Conservation (phyloP, 345 rosid genomes). For the Physaria fendleri region DNA sequence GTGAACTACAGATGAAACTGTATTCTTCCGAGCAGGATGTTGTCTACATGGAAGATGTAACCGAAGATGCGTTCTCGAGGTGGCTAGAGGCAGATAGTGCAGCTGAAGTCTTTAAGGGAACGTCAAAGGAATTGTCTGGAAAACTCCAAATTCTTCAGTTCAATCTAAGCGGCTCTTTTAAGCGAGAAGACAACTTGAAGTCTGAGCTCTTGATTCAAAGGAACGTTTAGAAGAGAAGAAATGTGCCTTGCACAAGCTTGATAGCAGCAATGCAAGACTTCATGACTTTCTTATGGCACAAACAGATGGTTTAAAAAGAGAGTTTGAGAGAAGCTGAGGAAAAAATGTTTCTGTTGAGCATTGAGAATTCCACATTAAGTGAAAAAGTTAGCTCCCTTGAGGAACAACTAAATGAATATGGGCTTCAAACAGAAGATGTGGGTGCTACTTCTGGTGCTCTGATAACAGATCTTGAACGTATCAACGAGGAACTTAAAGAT, state of each 20-base stretch:
- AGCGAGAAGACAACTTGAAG: slow-evolving; percentile 48
- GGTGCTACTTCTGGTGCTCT: slow-evolving; percentile 30
- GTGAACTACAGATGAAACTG: slow-evolving; percentile 45
- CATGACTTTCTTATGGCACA: slow-evolving; percentile 42
- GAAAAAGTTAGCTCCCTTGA: slow-evolving; percentile 50
- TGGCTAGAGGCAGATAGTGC: slow-evolving; percentile 70
- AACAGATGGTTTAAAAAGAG: slow-evolving; percentile 47
- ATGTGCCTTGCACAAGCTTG: slow-evolving; percentile 42
- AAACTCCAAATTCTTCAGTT: slow-evolving; percentile 61
- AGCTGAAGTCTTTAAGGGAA: slow-evolving; percentile 59
- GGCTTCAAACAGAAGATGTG: slow-evolving; percentile 41
- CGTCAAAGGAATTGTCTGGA: slow-evolving; percentile 60
- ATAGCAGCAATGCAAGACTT: slow-evolving; percentile 40
- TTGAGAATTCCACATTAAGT: slow-evolving; percentile 46
- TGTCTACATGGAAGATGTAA: slow-evolving; percentile 60
- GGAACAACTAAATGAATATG: slow-evolving; percentile 40
- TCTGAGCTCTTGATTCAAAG: slow-evolving; percentile 39
- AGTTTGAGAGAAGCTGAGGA: slow-evolving; percentile 55
- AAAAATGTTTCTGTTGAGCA: slow-evolving; percentile 39
- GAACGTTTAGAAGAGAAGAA: slow-evolving; percentile 53
- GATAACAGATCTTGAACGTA: slow-evolving; percentile 31
- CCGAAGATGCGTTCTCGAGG: slow-evolving; percentile 43
- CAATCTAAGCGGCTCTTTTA: slow-evolving; percentile 51
- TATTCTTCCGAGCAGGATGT: slow-evolving; percentile 51
- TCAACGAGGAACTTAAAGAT: slow-evolving; percentile 39